phyloP scores from a whole-genome alignment of 441 rosid genomes.

The Populus hybrid region DNA sequence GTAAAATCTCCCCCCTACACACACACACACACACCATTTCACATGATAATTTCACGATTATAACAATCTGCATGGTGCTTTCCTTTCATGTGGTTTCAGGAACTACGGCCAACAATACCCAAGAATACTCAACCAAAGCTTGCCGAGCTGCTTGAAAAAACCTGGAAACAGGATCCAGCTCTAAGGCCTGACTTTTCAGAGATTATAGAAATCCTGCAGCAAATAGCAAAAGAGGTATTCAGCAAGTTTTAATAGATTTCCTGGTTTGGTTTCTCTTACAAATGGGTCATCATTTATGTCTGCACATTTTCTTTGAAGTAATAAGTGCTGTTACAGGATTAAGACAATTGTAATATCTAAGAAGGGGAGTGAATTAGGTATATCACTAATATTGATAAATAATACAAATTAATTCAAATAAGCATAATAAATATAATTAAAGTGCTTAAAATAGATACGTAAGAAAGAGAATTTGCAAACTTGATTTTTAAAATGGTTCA shows the following conservation, averaged over 20 bases:
- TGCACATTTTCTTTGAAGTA: too few species aligned
- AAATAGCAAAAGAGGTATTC: constrained; percentile 61
- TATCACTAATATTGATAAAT: too few species aligned
- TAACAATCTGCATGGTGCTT: neutral
- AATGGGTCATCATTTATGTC: neutral
- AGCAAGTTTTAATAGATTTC: neutral
- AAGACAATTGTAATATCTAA: too few species aligned
- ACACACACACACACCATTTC: neutral
- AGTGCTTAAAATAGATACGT: too few species aligned
- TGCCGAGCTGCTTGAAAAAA: constrained; percentile 74
- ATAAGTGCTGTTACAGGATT: too few species aligned
- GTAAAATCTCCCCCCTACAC: too few species aligned
- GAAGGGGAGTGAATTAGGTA: too few species aligned
- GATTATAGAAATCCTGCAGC: constrained; percentile 56
- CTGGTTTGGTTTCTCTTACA: neutral
- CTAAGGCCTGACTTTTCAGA: constrained; percentile 80
- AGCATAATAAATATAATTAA: too few species aligned
- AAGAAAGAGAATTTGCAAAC: too few species aligned
- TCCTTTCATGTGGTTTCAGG: constrained; percentile 34
- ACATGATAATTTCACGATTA: neutral
- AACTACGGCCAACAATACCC: constrained; percentile 75
- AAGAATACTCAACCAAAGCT: constrained; percentile 65
- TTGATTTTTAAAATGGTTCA: too few species aligned
- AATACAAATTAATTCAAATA: too few species aligned
- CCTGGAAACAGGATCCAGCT: constrained; percentile 87